A percentile compares a stretch with the other conserved stretches of the same genome.
Conservation (phyloP, 176 grass and related monocot genomes). For the Coix lacrymajobi region DNA sequence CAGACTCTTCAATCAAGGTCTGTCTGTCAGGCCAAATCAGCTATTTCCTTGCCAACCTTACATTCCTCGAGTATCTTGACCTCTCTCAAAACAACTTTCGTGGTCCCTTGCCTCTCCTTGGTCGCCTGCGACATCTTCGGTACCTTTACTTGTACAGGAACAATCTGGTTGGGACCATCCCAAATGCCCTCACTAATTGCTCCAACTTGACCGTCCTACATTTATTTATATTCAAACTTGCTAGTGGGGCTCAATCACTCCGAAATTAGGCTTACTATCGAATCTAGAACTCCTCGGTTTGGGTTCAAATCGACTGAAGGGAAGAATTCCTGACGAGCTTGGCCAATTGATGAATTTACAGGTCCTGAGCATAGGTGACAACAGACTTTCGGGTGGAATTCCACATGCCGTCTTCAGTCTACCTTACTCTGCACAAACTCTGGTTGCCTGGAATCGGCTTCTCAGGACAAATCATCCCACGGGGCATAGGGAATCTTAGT, state of each 20-base stretch:
- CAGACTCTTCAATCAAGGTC: fast-evolving
- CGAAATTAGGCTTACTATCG: background rate
- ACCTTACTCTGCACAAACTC: background rate
- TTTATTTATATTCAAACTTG: background rate
- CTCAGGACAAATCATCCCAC: conserved; percentile 6
- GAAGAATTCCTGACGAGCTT: background rate
- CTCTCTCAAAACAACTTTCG: too few relatives aligned
- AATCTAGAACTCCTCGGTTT: too few relatives aligned
- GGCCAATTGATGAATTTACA: background rate
- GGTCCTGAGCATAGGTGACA: background rate
- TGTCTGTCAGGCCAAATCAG: too few relatives aligned
- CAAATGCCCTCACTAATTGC: background rate
- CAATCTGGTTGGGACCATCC: background rate
- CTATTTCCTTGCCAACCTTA: too few relatives aligned
- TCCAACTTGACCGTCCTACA: background rate
- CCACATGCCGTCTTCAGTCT: background rate
- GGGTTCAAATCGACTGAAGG: too few relatives aligned
- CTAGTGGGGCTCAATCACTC: background rate
- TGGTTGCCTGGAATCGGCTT: background rate
- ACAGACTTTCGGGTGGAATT: background rate
- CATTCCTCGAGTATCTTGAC: too few relatives aligned
- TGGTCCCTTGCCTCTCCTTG: background rate
- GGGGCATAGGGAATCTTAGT: conserved; percentile 1
- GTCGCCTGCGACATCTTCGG: background rate
- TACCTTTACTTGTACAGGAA: fast-evolving